phyloP scores from a whole-genome alignment of 2,329 filamentous ascomycete species.

The Ophiostoma fasciatum region DNA sequence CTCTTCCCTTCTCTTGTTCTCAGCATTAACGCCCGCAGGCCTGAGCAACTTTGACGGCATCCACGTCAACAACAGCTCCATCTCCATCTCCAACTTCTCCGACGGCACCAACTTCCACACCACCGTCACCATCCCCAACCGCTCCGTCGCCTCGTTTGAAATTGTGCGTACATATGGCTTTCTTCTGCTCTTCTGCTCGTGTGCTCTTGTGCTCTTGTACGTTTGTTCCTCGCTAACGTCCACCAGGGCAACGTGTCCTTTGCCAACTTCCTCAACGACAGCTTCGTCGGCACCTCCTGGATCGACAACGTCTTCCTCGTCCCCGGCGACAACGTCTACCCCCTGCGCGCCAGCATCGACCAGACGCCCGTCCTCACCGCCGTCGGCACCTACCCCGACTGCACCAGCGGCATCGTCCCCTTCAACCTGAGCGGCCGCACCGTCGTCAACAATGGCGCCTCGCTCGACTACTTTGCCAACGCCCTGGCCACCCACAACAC shows the following conservation, averaged over 20 bases:
- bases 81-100: conserved; percentile 24
- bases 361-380: conserved; percentile 32
- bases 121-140: conserved; percentile 46
- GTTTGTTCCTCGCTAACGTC: background rate
- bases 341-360: conserved; percentile 38
- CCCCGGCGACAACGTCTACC: conserved; percentile 43
- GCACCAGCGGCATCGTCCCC: conserved; percentile 38
- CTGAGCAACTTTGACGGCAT: conserved; percentile 42
- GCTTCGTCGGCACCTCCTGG: conserved; percentile 37
- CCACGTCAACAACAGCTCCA: conserved; percentile 32
- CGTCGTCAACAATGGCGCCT: conserved; percentile 35
- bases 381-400: conserved; percentile 29
- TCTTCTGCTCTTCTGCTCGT: background rate
- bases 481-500: conserved; percentile 37
- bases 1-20: too few species aligned
- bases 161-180: conserved; percentile 32
- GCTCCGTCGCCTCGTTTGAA: conserved; percentile 46
- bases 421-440: conserved; percentile 38
- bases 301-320: conserved; percentile 42
- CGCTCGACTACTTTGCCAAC: conserved; percentile 39
- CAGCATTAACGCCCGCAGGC: too few species aligned
- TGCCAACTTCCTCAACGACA: conserved; percentile 37
- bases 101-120: conserved; percentile 47
- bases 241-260: conserved; percentile 47
- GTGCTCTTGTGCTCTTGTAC: background rate